A percentile compares a stretch with the other conserved stretches of the same genome.
These are phyloP conservation scores for Viola pubescens DNA, from an alignment of 441 rosid genomes.

Conservation along the genomic window DNA sequence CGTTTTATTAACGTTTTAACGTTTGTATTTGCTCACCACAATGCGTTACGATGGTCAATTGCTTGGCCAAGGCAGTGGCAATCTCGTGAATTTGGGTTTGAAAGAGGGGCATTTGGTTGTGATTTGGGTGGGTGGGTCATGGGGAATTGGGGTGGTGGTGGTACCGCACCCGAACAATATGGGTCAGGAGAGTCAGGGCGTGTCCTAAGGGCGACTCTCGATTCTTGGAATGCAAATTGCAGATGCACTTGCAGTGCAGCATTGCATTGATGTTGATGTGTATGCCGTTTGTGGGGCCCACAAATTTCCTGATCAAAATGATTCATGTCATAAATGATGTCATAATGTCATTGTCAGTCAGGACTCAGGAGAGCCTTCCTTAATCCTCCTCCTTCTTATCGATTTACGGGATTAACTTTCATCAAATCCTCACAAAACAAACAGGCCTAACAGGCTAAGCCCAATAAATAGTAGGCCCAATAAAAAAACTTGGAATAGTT, in stretches of 20 bases:
- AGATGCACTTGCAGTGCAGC: not conserved
- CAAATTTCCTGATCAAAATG: not conserved
- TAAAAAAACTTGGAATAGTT: no score
- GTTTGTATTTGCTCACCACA: not conserved
- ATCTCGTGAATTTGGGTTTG: not conserved
- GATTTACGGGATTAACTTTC: no score
- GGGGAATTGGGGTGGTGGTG: conserved; percentile 34
- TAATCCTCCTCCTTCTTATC: no score
- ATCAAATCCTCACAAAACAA: no score
- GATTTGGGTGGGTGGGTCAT: conserved; percentile 17
- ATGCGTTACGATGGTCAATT: conserved; percentile 1
- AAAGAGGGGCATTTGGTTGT: conserved; percentile 9
- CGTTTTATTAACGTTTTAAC: conserved; percentile 3
- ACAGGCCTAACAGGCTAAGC: no score
- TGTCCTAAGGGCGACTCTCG: conserved; percentile 42
- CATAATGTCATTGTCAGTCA: not conserved
- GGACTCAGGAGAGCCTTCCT: no score
- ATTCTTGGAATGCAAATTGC: conserved; percentile 21
- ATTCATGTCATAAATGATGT: not conserved
- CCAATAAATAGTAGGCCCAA: no score
- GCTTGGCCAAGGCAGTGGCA: not conserved
- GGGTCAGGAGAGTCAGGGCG: conserved; percentile 37
- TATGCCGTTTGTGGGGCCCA: conserved; percentile 15
- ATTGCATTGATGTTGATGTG: conserved; percentile 20
- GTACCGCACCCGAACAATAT: conserved; percentile 24